Evolutionary conservation across 2,329 filamentous ascomycete genomes (phyloP).

Genomic region (Trichoderma sp.): DNA sequence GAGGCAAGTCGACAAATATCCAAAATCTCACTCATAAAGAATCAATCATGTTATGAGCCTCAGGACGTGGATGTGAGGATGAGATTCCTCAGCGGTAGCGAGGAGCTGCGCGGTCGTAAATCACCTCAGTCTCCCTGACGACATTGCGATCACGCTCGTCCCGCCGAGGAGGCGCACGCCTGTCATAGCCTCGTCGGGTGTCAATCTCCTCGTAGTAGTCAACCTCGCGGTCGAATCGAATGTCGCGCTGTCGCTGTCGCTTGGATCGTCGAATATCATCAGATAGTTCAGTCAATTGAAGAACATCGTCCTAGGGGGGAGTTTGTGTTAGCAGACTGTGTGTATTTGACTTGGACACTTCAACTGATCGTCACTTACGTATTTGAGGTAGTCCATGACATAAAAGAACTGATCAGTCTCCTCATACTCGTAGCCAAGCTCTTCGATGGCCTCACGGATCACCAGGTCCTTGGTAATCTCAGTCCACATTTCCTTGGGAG

Average conservation of each 20-base stretch:
- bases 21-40: not conserved
- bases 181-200: slow-evolving; percentile 31
- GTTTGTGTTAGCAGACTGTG: slow-evolving; percentile 31
- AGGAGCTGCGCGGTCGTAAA: slow-evolving; percentile 50
- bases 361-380: slow-evolving; percentile 58
- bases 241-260: slow-evolving; percentile 50
- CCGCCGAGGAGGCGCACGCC: slow-evolving; percentile 34
- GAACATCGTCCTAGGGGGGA: slow-evolving; percentile 73
- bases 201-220: slow-evolving; percentile 53
- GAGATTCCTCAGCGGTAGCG: slow-evolving; percentile 25
- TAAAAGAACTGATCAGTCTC: slow-evolving; percentile 90
- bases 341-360: not conserved
- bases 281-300: slow-evolving; percentile 76
- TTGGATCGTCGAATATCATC: slow-evolving; percentile 72
- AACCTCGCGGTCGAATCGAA: slow-evolving; percentile 61
- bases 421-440: slow-evolving; percentile 81
- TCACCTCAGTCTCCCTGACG: slow-evolving; percentile 64
- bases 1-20: not conserved
- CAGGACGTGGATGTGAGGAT: not conserved
- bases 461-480: slow-evolving; percentile 95
- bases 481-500: slow-evolving; percentile 77
- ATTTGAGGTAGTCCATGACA: slow-evolving; percentile 82
- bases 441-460: slow-evolving; percentile 78
- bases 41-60: not conserved
- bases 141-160: slow-evolving; percentile 57